phyloP scores from a whole-genome alignment of 2,329 filamentous ascomycete species.

The Paecilomyces dactylethromorphus region DNA sequence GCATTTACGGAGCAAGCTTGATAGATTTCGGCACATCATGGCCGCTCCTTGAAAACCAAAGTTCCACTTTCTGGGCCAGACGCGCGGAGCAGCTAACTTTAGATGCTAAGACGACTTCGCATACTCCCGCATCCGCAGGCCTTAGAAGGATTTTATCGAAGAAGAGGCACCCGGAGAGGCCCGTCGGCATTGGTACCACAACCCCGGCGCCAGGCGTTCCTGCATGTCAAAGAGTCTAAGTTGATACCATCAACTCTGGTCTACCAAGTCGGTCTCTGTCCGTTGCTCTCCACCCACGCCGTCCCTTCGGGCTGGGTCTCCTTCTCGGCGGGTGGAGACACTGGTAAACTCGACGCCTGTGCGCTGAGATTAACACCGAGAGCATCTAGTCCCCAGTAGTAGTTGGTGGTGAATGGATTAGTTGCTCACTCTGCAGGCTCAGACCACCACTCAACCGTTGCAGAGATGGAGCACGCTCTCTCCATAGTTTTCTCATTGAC shows the following conservation, averaged over 20 bases:
- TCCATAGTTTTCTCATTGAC: neutral
- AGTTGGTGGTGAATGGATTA: neutral
- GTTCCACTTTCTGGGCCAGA: no score
- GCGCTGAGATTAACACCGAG: neutral
- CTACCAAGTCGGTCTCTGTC: neutral
- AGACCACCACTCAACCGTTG: neutral
- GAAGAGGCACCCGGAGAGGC: neutral
- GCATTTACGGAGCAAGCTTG: no score
- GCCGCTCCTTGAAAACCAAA: no score
- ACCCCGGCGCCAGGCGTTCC: neutral
- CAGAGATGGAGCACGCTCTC: neutral
- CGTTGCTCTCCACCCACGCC: neutral
- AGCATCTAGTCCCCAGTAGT: neutral
- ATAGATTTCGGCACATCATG: no score
- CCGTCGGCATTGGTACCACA: neutral
- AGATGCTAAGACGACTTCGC: neutral
- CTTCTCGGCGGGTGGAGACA: neutral
- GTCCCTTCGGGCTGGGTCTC: neutral
- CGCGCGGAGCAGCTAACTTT: no score
- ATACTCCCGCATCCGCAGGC: neutral
- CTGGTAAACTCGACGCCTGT: neutral
- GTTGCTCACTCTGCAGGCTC: neutral
- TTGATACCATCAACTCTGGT: neutral
- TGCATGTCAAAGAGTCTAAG: neutral
- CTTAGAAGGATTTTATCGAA: neutral